phyloP scores from a whole-genome alignment of 495 filamentous ascomycete genomes.

The Daldinia caldariorum region DNA sequence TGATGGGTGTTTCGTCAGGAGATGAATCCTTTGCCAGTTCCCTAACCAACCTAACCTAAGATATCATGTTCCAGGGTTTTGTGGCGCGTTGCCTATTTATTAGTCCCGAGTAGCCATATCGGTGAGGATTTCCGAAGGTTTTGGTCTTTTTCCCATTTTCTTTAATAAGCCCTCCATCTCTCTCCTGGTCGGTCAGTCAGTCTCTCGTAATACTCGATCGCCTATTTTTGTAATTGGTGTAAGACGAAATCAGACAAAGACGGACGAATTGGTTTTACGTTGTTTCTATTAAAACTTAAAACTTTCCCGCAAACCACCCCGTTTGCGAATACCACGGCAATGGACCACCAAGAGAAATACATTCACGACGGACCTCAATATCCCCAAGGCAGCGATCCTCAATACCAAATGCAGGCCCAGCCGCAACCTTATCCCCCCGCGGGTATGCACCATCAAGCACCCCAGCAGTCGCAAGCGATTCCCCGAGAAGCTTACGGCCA shows the following conservation, averaged over 20 bases:
- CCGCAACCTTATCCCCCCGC: neutral
- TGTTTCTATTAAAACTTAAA: neutral
- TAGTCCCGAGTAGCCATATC: slow-evolving; percentile 12
- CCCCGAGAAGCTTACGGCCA: slow-evolving; percentile 23
- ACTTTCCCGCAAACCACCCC: neutral
- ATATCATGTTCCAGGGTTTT: neutral
- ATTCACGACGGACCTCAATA: slow-evolving; percentile 24
- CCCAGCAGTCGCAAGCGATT: slow-evolving; percentile 15
- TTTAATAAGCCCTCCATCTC: neutral
- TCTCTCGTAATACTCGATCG: neutral
- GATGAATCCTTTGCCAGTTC: slow-evolving; percentile 24
- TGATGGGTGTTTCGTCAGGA: slow-evolving; percentile 16
- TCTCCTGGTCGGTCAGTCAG: neutral
- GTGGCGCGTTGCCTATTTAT: slow-evolving; percentile 20
- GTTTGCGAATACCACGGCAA: slow-evolving; percentile 6
- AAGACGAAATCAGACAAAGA: neutral
- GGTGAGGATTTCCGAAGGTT: neutral
- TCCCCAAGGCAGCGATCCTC: slow-evolving; percentile 23
- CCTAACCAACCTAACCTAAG: neutral
- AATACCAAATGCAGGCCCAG: slow-evolving; percentile 17
- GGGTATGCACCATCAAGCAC: slow-evolving; percentile 10
- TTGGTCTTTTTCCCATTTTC: slow-evolving; percentile 14
- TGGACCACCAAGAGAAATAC: slow-evolving; percentile 37
- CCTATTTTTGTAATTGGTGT: neutral
- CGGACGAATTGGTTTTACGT: neutral